A percentile compares a stretch with the other conserved stretches of the same genome.
phyloP scores from a whole-genome alignment of 2,329 filamentous ascomycete genomes.

The Dactylellina cionopaga region DNA sequence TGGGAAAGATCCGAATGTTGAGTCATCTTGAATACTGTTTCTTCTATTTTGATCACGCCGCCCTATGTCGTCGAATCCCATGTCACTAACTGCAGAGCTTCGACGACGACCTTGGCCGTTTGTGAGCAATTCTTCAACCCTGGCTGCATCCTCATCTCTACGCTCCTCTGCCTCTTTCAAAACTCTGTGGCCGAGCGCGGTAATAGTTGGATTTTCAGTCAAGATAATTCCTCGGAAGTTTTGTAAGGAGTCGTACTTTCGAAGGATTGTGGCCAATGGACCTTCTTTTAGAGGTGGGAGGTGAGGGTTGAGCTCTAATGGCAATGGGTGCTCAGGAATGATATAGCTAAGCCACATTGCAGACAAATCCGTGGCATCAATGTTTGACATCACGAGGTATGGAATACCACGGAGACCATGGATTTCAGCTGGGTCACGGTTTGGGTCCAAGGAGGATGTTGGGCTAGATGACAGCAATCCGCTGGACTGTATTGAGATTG shows the following conservation, averaged over 20 bases:
- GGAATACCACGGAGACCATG: constrained; percentile 49
- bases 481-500: not conserved
- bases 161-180: constrained; percentile 40
- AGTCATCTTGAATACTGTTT: constrained; percentile 31
- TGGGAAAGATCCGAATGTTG: not conserved
- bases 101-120: constrained; percentile 34
- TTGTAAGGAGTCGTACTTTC: constrained; percentile 37
- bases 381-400: constrained; percentile 37
- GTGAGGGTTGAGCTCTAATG: constrained; percentile 31
- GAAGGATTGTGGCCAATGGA: constrained; percentile 12
- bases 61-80: constrained; percentile 8
- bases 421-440: constrained; percentile 31
- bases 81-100: constrained; percentile 36
- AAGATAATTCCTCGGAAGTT: constrained; percentile 38
- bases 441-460: constrained; percentile 12
- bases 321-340: constrained; percentile 42
- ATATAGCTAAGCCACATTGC: constrained; percentile 51
- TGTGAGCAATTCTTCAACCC: constrained; percentile 35
- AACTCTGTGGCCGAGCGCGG: constrained; percentile 18
- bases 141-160: constrained; percentile 38
- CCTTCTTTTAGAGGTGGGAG: constrained; percentile 49
- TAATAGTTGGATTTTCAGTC: constrained; percentile 37
- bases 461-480: constrained; percentile 31
- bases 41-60: constrained; percentile 24
- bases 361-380: constrained; percentile 32